Evolutionary conservation across 257 asterid species (phyloP).

Genomic region (Petunia axillaris): DNA sequence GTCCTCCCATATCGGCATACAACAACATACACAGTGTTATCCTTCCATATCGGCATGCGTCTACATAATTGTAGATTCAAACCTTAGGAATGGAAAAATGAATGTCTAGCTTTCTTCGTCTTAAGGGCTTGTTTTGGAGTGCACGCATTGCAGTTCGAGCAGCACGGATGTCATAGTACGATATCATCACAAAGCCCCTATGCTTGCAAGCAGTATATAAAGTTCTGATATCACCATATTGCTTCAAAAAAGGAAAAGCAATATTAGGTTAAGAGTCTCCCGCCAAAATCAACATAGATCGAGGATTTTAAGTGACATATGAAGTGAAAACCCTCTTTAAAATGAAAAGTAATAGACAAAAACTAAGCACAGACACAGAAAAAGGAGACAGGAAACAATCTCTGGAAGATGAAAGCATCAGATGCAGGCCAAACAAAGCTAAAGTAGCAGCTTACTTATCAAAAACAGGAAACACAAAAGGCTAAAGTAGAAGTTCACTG

Average conservation of each 20-base stretch:
- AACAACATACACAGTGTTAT: constrained; percentile 20
- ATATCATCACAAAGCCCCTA: constrained; percentile 38
- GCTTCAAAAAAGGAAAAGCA: constrained; percentile 26
- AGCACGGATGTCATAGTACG: constrained; percentile 39
- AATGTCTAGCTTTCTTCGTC: constrained; percentile 76
- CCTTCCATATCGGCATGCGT: constrained; percentile 10
- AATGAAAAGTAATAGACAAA: constrained; percentile 6
- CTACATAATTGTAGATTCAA: constrained; percentile 15
- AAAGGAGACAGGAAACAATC: background rate
- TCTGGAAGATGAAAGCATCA: background rate
- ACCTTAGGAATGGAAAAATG: constrained; percentile 92
- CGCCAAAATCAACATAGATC: constrained; percentile 18
- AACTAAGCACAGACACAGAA: background rate
- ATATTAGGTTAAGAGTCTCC: constrained; percentile 7
- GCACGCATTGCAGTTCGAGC: constrained; percentile 39
- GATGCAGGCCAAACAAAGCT: background rate
- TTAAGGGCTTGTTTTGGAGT: constrained; percentile 67
- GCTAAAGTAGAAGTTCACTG: background rate
- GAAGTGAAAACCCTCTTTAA: background rate
- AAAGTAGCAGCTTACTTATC: background rate
- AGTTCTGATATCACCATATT: constrained; percentile 37
- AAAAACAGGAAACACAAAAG: background rate
- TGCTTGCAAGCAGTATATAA: constrained; percentile 38
- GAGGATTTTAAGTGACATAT: background rate
- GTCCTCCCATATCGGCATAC: constrained; percentile 17